Conservation (phyloP, 352 stramenopile genomes). For the Phytophthora europaea region DNA sequence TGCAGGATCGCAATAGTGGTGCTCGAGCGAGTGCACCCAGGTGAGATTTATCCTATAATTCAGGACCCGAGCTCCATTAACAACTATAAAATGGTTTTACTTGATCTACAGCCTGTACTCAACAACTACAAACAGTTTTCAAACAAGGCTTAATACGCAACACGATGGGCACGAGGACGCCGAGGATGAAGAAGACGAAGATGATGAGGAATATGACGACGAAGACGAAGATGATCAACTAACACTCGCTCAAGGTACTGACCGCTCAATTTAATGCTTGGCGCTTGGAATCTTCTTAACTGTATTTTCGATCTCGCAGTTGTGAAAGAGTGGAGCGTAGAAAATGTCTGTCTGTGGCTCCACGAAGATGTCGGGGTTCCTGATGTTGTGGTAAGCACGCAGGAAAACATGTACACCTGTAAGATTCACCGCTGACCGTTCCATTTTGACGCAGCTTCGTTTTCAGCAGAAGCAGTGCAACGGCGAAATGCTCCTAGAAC, state of each 20-base stretch:
- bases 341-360: conserved; percentile 85
- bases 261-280: neutral
- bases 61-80: neutral
- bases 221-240: conserved; percentile 67
- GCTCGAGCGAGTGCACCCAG: conserved; percentile 31
- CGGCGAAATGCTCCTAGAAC: conserved; percentile 73
- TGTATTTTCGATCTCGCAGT: conserved; percentile 36
- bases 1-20: conserved; percentile 7
- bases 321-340: conserved; percentile 83
- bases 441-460: conserved; percentile 45
- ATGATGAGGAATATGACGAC: conserved; percentile 57
- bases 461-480: conserved; percentile 79
- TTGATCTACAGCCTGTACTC: conserved; percentile 9
- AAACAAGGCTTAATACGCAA: conserved; percentile 21
- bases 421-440: neutral
- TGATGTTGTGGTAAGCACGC: conserved; percentile 67
- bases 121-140: conserved; percentile 11
- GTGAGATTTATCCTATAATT: conserved; percentile 3
- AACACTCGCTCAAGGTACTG: conserved; percentile 68
- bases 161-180: conserved; percentile 40
- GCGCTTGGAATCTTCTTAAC: conserved; percentile 3
- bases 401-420: neutral
- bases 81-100: conserved; percentile 1
- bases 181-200: conserved; percentile 54
- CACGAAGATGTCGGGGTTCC: conserved; percentile 79